Evolutionary conservation across 2,329 filamentous ascomycete species (phyloP), one percentile per base, ranked within the genome.

Genomic region (Purpureocillium lavendulum): DNA sequence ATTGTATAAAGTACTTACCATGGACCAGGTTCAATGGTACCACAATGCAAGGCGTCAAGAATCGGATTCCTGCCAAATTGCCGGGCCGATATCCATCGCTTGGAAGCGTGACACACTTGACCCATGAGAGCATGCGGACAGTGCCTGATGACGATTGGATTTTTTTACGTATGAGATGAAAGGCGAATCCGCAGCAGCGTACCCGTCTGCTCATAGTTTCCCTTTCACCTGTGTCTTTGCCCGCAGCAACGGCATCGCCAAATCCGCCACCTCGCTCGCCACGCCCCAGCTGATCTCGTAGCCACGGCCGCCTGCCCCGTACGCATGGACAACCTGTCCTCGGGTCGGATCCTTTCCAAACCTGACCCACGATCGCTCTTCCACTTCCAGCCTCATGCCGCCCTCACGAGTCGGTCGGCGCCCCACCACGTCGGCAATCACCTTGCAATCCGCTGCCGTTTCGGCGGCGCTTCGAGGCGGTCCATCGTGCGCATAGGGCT

Each of bases 221-320:
- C 30, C 21, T 14, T 7, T 30, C 1, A 7, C 7, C 11, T 3
- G 24, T 13, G 15, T 12, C 16, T 8, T 11, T 10, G 26, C 17
- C 9, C 6, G 28, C 26, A 48, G 28, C 14, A 49, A 16, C 12
- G 41, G 30, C 30, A 33, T 14, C 7, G 41, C 45, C 37, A 44
- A 37, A 4, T 51, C 49, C 3, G 59, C 54, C 9, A 73, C 69
- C 33, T 67, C 68, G 38, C 67, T 64, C 1, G 73, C 75, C 7
- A 78, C 65, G 1, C 75, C 75, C 71, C 73, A 75, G 29, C 74
- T 76, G 15, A 77, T 50, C 56, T 80, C 75, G 46, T 67, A 79
- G 0, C 76, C 76, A 21, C 75, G 62, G 4, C 75, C 75, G 7
- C 73, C 76, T 24, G 73, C 65, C 4, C 75, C 76, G 50, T 80